Evolutionary conservation across 202 grass and related monocot genomes (phyloP).

Genomic region (Schoenoplectus tabernaemontani): DNA sequence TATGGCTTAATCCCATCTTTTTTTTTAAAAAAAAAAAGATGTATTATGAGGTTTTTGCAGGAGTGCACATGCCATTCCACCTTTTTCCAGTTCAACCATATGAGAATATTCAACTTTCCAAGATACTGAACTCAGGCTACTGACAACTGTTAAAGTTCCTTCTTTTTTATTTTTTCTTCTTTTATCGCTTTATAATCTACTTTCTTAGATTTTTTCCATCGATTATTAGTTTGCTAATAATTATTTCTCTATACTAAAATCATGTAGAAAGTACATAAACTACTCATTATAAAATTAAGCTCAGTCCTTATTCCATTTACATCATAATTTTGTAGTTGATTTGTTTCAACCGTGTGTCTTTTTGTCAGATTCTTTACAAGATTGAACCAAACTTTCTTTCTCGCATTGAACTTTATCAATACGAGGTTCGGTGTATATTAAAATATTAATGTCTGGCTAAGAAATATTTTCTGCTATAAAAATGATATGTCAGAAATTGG

Average conservation of each 20-base stretch:
- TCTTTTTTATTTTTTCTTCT: too few species aligned
- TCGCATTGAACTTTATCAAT: too few species aligned
- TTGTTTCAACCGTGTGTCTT: not conserved
- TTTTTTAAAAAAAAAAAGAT: not conserved
- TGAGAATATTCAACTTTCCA: not conserved
- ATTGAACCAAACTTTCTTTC: too few species aligned
- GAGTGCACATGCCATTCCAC: not conserved
- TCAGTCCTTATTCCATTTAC: not conserved
- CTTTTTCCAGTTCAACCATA: not conserved
- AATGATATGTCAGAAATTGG: not conserved
- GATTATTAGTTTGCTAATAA: not conserved
- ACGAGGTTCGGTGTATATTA: not conserved
- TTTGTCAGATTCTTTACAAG: too few species aligned
- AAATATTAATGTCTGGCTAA: not conserved
- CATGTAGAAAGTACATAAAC: not conserved
- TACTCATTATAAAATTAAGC: not conserved
- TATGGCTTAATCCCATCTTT: not conserved
- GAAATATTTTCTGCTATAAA: not conserved
- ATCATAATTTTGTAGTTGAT: conserved; percentile 1
- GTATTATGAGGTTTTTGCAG: not conserved
- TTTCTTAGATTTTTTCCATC: not conserved
- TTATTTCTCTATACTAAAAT: not conserved
- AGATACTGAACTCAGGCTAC: not conserved
- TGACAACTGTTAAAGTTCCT: not conserved
- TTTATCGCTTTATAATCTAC: not conserved